Percentiles rank a stretch among this genome's conserved stretches.
phyloP scores from a whole-genome alignment of 1,284 basidiomycete species.

The Testicularia cyperi region DNA sequence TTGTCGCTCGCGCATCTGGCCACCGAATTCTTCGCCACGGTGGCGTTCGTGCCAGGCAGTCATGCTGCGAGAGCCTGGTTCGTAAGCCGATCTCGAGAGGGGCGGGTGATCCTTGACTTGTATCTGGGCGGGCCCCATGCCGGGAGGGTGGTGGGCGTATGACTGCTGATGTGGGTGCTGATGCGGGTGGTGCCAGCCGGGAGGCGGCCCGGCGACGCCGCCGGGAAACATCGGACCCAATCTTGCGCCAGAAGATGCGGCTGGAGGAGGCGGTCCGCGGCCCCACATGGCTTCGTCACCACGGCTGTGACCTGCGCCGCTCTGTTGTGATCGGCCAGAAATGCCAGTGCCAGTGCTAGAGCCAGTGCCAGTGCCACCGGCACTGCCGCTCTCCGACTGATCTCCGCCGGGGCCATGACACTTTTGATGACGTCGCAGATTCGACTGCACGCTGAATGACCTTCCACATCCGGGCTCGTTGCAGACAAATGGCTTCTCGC shows the following conservation, averaged over 20 bases:
- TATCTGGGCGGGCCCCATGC: conserved; percentile 8
- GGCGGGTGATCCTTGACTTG: conserved; percentile 33
- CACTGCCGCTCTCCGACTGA: conserved; percentile 19
- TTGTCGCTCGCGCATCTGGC: conserved; percentile 29
- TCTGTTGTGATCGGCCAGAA: conserved; percentile 21
- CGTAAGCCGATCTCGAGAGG: conserved; percentile 38
- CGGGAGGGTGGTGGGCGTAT: not conserved
- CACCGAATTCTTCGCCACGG: conserved; percentile 1
- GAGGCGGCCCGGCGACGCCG: conserved; percentile 3
- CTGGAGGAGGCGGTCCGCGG: conserved; percentile 7
- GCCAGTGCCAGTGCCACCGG: conserved; percentile 9
- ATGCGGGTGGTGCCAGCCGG: conserved; percentile 14
- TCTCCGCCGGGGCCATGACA: conserved; percentile 40
- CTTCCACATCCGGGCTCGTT: conserved; percentile 52
- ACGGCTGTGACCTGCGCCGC: conserved; percentile 8
- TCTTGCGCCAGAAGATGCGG: not conserved
- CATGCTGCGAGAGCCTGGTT: conserved; percentile 42
- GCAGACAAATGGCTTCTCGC: conserved; percentile 57
- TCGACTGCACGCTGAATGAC: conserved; percentile 57
- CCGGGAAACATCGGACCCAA: too few relatives aligned
- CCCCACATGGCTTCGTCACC: too few relatives aligned
- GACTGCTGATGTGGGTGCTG: conserved; percentile 7
- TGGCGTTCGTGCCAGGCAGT: conserved; percentile 31
- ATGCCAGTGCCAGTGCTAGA: conserved; percentile 17
- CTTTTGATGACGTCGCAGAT: conserved; percentile 56